Conservation (phyloP, 495 filamentous ascomycete genomes). For the Penicillium subrubescens region DNA sequence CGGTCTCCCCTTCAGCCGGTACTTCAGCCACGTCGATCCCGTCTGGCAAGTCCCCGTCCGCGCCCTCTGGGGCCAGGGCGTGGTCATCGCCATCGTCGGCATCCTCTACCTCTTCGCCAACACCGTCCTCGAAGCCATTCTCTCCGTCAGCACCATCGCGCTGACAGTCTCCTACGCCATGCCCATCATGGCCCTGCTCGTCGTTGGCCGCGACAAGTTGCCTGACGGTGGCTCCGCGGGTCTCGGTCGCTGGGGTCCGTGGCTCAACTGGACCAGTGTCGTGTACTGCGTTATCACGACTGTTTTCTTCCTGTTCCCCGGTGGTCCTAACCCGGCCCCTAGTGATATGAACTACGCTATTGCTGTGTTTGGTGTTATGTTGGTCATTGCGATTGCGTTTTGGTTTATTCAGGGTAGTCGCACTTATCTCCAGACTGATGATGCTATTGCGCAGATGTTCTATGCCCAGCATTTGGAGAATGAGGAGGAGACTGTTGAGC, state of each 20-base stretch:
- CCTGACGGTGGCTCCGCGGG: slow-evolving; percentile 42
- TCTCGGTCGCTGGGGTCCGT: slow-evolving; percentile 41
- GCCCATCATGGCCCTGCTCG: slow-evolving; percentile 45
- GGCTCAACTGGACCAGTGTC: slow-evolving; percentile 47
- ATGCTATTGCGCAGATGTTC: slow-evolving; percentile 44
- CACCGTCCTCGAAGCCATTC: slow-evolving; percentile 50
- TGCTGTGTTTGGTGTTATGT: slow-evolving; percentile 53
- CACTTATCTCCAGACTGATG: slow-evolving; percentile 45
- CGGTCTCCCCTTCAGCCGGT: slow-evolving; percentile 49
- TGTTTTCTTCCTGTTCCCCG: slow-evolving; percentile 52
- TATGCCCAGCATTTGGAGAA: slow-evolving; percentile 43
- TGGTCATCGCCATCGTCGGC: slow-evolving; percentile 46
- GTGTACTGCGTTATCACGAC: slow-evolving; percentile 50
- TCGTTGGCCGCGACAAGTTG: slow-evolving; percentile 46
- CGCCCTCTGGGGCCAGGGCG: slow-evolving; percentile 46
- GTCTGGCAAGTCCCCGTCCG: slow-evolving; percentile 48
- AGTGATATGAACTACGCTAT: slow-evolving; percentile 54
- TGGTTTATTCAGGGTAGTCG: slow-evolving; percentile 44
- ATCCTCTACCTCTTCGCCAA: slow-evolving; percentile 50
- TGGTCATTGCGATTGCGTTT: slow-evolving; percentile 46
- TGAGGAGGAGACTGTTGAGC: slow-evolving; percentile 42
- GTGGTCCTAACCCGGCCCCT: slow-evolving; percentile 38
- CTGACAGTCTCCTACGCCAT: slow-evolving; percentile 52
- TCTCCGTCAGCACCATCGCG: slow-evolving; percentile 53
- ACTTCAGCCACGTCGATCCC: slow-evolving; percentile 45